Conservation (phyloP, 352 stramenopile species). For the Pythium grandisporangium region DNA sequence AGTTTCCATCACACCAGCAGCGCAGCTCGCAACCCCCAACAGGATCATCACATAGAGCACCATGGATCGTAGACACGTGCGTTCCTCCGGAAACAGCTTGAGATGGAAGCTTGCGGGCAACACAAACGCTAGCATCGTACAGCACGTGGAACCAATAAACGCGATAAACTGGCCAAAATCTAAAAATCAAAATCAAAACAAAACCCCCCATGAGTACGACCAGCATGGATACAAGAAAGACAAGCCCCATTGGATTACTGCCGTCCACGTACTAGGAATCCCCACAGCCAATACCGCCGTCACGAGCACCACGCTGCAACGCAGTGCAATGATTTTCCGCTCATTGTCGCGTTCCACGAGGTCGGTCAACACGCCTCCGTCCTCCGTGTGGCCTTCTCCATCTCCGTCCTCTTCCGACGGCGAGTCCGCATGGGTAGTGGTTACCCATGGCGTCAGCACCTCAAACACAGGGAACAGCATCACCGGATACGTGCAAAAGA, state of each 20-base stretch:
- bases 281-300: conserved; percentile 71
- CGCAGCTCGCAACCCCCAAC: neutral
- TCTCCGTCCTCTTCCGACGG: too few species aligned
- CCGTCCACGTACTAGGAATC: conserved; percentile 58
- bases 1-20: too few species aligned
- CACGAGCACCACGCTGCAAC: conserved; percentile 52
- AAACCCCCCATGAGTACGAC: too few species aligned
- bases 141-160: neutral
- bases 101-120: conserved; percentile 84
- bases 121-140: conserved; percentile 85
- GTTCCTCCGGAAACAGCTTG: conserved; percentile 24
- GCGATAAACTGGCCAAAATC: conserved; percentile 82
- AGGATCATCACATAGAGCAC: neutral
- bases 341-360: conserved; percentile 8
- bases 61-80: neutral
- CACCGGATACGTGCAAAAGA: conserved; percentile 91
- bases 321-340: conserved; percentile 29
- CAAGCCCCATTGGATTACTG: too few species aligned
- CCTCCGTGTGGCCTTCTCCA: conserved; percentile 14
- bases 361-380: too few species aligned
- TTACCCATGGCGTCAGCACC: conserved; percentile 35
- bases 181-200: conserved; percentile 8
- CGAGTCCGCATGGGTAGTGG: too few species aligned
- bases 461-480: conserved; percentile 91
- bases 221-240: too few species aligned